Conservation (phyloP, 257 asterid species). For the Solanum bulbocastanum region DNA sequence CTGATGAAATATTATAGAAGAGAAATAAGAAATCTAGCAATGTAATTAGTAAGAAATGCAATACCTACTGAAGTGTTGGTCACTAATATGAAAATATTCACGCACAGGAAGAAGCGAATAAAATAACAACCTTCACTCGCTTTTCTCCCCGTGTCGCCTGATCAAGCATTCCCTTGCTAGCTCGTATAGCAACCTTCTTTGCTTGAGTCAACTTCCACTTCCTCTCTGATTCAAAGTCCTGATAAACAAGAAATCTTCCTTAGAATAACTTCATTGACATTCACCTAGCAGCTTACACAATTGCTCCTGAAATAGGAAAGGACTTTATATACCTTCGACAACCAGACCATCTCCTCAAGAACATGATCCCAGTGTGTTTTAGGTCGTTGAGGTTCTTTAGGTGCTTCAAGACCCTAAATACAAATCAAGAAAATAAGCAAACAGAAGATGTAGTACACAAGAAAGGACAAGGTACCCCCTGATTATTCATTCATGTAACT, state of each 20-base stretch:
- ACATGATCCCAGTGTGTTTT: slow-evolving; percentile 99
- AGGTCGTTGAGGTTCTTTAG: slow-evolving; percentile 91
- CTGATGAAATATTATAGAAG: slow-evolving; percentile 27
- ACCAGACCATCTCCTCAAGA: slow-evolving; percentile 98
- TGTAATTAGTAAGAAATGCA: neutral
- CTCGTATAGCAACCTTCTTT: slow-evolving; percentile 86
- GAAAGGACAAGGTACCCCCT: neutral
- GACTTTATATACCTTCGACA: slow-evolving; percentile 63
- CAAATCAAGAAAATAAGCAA: slow-evolving; percentile 2
- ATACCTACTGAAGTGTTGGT: neutral
- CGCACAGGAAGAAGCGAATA: neutral
- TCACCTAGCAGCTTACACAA: neutral
- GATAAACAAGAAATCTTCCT: slow-evolving; percentile 7
- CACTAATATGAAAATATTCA: neutral
- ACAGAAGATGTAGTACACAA: neutral
- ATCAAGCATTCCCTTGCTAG: slow-evolving; percentile 94
- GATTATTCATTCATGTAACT: neutral
- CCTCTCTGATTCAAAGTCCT: slow-evolving; percentile 99
- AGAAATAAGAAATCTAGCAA: neutral
- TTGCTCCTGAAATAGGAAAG: neutral
- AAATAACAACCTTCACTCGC: slow-evolving; percentile 60
- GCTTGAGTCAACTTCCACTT: slow-evolving; percentile 98
- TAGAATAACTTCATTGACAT: neutral
- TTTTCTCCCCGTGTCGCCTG: slow-evolving; percentile 97
- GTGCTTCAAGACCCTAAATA: slow-evolving; percentile 78